These are phyloP conservation scores for Phytophthora podocarpi DNA, from an alignment of 352 stramenopile species.

Conservation along the genomic window DNA sequence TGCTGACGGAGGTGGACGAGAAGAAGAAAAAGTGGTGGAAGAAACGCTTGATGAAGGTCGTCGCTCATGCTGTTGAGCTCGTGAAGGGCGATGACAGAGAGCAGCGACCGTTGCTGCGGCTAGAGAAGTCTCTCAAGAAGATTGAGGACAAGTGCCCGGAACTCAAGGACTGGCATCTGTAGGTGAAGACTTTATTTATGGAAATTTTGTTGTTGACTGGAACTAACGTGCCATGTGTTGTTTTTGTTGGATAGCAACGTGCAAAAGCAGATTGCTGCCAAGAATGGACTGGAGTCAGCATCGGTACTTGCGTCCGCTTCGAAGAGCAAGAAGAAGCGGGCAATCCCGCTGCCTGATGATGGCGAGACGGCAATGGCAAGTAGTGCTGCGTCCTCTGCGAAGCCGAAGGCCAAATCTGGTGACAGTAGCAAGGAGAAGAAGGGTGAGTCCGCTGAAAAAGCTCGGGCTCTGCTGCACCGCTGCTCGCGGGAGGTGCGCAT, in stretches of 20 bases:
- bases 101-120: background rate
- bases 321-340: constrained; percentile 41
- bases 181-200: constrained; percentile 8
- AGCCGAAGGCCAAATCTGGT: background rate
- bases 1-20: constrained; percentile 10
- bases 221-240: background rate
- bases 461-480: constrained; percentile 32
- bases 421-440: constrained; percentile 16
- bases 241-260: constrained; percentile 18
- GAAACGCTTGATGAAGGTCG: constrained; percentile 24
- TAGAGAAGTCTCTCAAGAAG: constrained; percentile 22
- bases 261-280: constrained; percentile 14
- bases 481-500: constrained; percentile 37
- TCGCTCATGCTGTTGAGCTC: constrained; percentile 15
- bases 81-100: background rate
- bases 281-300: background rate
- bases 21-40: constrained; percentile 37
- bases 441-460: constrained; percentile 20
- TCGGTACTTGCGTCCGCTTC: background rate
- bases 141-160: constrained; percentile 26
- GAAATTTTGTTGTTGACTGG: background rate
- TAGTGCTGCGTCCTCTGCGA: background rate
- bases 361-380: constrained; percentile 1
- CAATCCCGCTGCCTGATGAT: constrained; percentile 25
- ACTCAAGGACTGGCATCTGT: constrained; percentile 22